These are phyloP conservation scores for Dendrostoma leiphaemia DNA, from an alignment of 2,329 filamentous ascomycete species.

Conservation along the genomic window DNA sequence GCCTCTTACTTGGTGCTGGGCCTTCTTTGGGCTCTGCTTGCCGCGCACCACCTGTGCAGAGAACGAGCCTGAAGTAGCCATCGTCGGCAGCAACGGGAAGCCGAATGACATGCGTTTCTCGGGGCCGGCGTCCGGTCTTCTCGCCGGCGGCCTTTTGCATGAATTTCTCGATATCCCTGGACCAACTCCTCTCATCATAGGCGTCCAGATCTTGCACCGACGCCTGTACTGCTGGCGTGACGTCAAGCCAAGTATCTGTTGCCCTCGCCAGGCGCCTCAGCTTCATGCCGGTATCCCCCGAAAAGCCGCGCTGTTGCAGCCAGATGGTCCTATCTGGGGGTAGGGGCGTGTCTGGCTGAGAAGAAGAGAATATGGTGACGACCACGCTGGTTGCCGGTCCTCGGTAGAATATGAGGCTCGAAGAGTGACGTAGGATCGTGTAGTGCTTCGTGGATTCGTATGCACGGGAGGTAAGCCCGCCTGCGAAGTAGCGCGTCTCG, in stretches of 20 bases:
- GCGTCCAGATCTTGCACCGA: constrained; percentile 47
- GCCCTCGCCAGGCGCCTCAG: constrained; percentile 61
- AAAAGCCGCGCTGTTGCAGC: constrained; percentile 67
- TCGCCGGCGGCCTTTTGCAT: constrained; percentile 51
- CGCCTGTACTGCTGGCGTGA: constrained; percentile 56
- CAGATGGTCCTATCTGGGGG: constrained; percentile 60
- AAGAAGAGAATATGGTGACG: constrained; percentile 58
- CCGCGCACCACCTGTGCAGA: constrained; percentile 46
- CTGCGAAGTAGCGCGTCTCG: constrained; percentile 64
- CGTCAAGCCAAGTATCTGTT: constrained; percentile 62
- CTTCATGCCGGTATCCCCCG: constrained; percentile 66
- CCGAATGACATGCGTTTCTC: constrained; percentile 57
- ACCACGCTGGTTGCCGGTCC: constrained; percentile 62
- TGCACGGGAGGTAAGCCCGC: constrained; percentile 62
- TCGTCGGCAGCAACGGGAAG: constrained; percentile 63
- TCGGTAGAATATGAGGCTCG: constrained; percentile 63
- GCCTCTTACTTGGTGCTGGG: constrained; percentile 34
- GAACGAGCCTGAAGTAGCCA: constrained; percentile 66
- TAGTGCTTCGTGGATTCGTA: constrained; percentile 64
- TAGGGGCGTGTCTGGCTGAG: constrained; percentile 44
- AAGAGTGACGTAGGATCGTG: constrained; percentile 65
- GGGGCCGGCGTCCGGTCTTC: constrained; percentile 20
- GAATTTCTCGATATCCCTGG: constrained; percentile 66
- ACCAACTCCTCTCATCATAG: constrained; percentile 63
- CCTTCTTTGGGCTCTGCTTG: constrained; percentile 16